Conservation (phyloP, 176 grass and related monocot species). For the Typha latifolia region DNA sequence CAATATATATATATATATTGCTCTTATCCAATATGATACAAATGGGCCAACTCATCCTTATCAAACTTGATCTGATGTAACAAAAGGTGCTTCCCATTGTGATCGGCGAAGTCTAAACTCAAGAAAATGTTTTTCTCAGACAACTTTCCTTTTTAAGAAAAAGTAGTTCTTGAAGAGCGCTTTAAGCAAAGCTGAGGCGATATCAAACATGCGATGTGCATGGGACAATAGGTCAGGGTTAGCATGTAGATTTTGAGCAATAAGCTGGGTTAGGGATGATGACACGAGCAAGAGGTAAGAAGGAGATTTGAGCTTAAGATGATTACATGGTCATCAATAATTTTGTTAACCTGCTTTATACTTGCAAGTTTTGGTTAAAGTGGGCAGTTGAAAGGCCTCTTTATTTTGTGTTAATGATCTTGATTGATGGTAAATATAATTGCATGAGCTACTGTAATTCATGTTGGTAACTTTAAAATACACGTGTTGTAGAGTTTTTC, state of each 20-base stretch:
- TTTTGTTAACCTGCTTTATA: not conserved
- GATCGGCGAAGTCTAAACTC: not conserved
- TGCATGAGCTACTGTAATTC: not conserved
- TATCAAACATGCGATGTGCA: not conserved
- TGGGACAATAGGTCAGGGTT: not conserved
- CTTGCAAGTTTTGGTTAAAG: not conserved
- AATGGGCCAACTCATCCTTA: no score
- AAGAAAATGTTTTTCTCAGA: not conserved
- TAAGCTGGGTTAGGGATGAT: not conserved
- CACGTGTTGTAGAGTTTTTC: not conserved
- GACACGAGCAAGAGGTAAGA: not conserved
- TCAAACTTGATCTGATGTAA: no score
- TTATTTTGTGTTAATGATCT: not conserved
- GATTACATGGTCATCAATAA: not conserved
- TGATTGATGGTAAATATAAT: conserved; percentile 1
- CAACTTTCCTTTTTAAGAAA: not conserved
- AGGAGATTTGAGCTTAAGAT: not conserved
- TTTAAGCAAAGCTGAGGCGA: not conserved
- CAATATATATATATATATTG: no score
- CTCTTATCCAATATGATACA: no score
- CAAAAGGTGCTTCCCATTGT: not conserved
- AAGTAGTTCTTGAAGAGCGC: not conserved
- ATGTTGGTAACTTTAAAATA: not conserved
- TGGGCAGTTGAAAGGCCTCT: not conserved
- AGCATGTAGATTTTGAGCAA: not conserved